Percentiles rank a stretch among this genome's conserved stretches.
Conservation (phyloP, 1,139 yeast genomes). For the Hansenula sp. region DNA sequence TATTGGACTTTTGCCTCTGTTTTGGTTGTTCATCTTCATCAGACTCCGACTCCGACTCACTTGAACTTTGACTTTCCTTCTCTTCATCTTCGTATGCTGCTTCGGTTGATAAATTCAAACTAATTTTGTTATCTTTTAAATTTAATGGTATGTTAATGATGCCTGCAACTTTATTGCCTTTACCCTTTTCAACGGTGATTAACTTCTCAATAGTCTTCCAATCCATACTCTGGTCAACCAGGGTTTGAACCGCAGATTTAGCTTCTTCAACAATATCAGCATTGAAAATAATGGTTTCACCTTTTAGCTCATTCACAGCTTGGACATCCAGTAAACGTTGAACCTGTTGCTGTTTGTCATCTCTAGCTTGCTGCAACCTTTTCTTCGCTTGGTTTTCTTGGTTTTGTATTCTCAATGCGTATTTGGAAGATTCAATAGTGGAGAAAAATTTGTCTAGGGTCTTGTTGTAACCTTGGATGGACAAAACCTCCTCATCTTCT, state of each 20-base stretch:
- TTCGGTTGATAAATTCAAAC: slow-evolving; percentile 52
- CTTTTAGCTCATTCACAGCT: slow-evolving; percentile 59
- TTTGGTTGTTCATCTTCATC: slow-evolving; percentile 21
- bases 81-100: slow-evolving; percentile 27
- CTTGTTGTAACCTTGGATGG: slow-evolving; percentile 63
- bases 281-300: slow-evolving; percentile 67
- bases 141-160: slow-evolving; percentile 67
- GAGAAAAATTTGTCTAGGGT: slow-evolving; percentile 85
- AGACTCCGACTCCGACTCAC: slow-evolving; percentile 30
- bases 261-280: slow-evolving; percentile 75
- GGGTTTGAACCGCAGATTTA: slow-evolving; percentile 57
- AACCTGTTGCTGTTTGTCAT: slow-evolving; percentile 71
- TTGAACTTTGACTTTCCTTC: slow-evolving; percentile 24
- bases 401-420: slow-evolving; percentile 67
- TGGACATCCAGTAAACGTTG: slow-evolving; percentile 65
- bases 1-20: slow-evolving; percentile 13
- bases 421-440: slow-evolving; percentile 76
- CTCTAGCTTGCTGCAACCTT: slow-evolving; percentile 68
- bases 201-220: slow-evolving; percentile 87
- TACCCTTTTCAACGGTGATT: slow-evolving; percentile 63
- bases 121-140: slow-evolving; percentile 64
- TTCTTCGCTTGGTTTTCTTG: slow-evolving; percentile 74
- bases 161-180: slow-evolving; percentile 62
- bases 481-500: slow-evolving; percentile 28
- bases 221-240: slow-evolving; percentile 85